Evolutionary conservation across 805 yeast genomes (phyloP), one percentile per base, ranked within the genome.

Genomic region (Cyberlindnera maritima): DNA sequence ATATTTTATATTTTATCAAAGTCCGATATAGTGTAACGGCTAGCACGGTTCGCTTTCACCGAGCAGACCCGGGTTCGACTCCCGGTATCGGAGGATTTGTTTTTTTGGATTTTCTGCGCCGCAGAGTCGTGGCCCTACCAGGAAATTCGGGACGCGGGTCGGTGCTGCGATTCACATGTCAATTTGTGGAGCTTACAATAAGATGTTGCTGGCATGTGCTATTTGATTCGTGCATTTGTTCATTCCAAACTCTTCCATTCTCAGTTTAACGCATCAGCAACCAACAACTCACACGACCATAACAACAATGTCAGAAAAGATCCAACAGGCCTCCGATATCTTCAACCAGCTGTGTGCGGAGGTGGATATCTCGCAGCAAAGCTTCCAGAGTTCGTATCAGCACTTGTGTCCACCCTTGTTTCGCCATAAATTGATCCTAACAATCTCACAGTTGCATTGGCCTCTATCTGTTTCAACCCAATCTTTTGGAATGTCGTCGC

Each of bases 401-500:
- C 9, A 12, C 15, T 9, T 9, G 25, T 21, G 8, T 21, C 12
- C 39, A 6, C 18, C 17, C 18, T 35, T 12, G 3, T 23, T 15
- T 9, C 14, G n/a, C 19, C 19, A 13, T 10, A 19, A 19, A 7
- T 17, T 18, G 8, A 6, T 6, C 15, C 36, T 31, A 39, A 36
- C 42, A 38, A 18, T 21, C 4, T 15, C 1, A 31, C 20, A 59
- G 74, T 70, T 48, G 79, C 92, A 5, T 63, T 88, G 25, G 76
- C 73, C 9, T 78, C 86, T 26, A 86, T 94, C 57, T 81, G 83
- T 14, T 91, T 94, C 78, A 94, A 94, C 65, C 99, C 99, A 15
- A 78, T 87, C 28, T 92, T 91, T 64, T 94, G 99, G 99, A 94
- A 94, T 65, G 76, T 85, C 48, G 95, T 80, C 19, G 99, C 99